Evolutionary conservation across 768 basidiomycete species (phyloP), one percentile per base, ranked within the genome.

Genomic region (Gymnopilus junonius): DNA sequence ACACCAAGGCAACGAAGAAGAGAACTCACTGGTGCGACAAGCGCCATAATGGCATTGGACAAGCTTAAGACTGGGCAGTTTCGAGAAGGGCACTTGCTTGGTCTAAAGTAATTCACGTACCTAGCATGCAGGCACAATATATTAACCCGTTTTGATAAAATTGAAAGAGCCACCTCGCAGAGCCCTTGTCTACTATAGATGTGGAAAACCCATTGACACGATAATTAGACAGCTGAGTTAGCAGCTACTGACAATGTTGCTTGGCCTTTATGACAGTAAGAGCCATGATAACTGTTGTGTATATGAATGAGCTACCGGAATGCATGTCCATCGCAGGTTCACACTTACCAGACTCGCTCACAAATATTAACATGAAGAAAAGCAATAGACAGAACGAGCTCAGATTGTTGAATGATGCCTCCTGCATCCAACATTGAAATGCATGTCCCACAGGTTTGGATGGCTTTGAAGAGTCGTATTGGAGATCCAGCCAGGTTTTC

Each of bases 211-310:
- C 6, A 10, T n/a, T n/a, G 23, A n/a, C 20, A 17, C 29, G 29
- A 55, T 35, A 37, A 3, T 17, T 4, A 8, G 31, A 39, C 17
- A 37, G 4, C 4, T 39, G 14, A 25, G 10, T 20, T 17, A 29
- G 15, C 8, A 10, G 27, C 17, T 8, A 45, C 45, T 58, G 14
- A 58, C 57, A 23, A 31, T 58, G 57, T 21, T 58, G 57, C 14
- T 45, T 58, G 2, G 57, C 57, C 29, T 58, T 58, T 23, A 58
- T 45, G n/a, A 43, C 32, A 31, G 57, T 58, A 7, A 58, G 42
- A 17, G 31, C 21, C 45, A 58, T 42, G 45, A 45, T 46, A 14
- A 48, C 57, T 58, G 21, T 35, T 2, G 14, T 23, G 14, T 37
- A 39, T 21, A 39, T 8, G 15, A 32, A 20, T 15, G 15, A n/a